phyloP scores from a whole-genome alignment of 306 rosid genomes.

The Quercus aquifolioides region DNA sequence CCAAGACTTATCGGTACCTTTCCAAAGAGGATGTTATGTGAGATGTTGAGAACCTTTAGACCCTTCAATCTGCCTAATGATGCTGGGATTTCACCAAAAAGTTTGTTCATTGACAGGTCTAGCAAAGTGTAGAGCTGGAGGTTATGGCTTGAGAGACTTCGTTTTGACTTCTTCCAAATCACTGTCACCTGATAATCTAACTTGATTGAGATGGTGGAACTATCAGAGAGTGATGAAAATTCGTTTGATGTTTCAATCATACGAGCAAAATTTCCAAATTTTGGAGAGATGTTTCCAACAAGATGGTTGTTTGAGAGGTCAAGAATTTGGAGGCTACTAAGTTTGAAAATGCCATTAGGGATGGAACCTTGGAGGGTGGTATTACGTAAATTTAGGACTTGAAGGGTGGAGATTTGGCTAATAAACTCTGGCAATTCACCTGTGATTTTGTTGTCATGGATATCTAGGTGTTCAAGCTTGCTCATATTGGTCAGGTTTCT shows the following conservation, averaged over 20 bases:
- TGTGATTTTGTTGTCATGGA: too few relatives aligned
- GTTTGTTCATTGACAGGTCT: slow-evolving; percentile 24
- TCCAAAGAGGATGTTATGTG: slow-evolving; percentile 26
- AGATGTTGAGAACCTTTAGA: slow-evolving; percentile 27
- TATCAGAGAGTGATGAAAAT: neutral
- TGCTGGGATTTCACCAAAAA: slow-evolving; percentile 15
- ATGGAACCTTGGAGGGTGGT: too few relatives aligned
- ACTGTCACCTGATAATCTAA: slow-evolving; percentile 12
- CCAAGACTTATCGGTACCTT: slow-evolving; percentile 26
- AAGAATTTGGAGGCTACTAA: slow-evolving; percentile 13
- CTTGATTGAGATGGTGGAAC: neutral
- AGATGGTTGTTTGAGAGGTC: slow-evolving; percentile 28
- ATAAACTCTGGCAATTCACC: too few relatives aligned
- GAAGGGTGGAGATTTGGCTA: slow-evolving; percentile 7
- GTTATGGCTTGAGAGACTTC: slow-evolving; percentile 10
- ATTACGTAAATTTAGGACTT: too few relatives aligned
- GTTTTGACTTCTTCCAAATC: slow-evolving; percentile 25
- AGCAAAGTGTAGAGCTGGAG: slow-evolving; percentile 22
- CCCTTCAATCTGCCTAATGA: slow-evolving; percentile 21
- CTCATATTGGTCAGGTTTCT: too few relatives aligned
- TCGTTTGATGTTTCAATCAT: slow-evolving; percentile 15
- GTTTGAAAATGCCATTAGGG: neutral
- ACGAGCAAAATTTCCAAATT: slow-evolving; percentile 7
- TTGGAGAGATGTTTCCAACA: neutral
- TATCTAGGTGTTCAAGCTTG: too few relatives aligned